Evolutionary conservation across 2,329 filamentous ascomycete species (phyloP).

Genomic region (Coniochaeta sp.): DNA sequence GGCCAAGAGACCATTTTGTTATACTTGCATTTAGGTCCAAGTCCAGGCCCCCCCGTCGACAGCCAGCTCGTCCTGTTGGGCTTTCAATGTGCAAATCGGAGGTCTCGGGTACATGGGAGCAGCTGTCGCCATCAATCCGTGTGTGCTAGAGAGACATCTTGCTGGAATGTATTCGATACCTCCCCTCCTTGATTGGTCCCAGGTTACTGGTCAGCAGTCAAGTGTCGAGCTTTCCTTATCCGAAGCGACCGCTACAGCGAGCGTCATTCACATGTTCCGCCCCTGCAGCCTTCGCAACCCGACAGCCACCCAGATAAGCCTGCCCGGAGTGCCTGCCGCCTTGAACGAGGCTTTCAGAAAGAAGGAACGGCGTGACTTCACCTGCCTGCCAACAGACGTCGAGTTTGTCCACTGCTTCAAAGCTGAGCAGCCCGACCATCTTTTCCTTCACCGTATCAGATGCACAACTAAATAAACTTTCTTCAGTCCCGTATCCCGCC

Average conservation of each 20-base stretch:
- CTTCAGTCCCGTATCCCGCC: too few species aligned
- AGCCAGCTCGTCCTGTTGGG: too few species aligned
- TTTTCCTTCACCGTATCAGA: not conserved
- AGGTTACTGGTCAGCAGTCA: too few species aligned
- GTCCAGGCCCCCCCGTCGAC: too few species aligned
- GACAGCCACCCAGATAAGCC: not conserved
- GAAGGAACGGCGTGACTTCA: not conserved
- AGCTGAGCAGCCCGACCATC: not conserved
- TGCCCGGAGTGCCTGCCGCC: not conserved
- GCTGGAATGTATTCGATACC: not conserved
- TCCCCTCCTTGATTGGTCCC: too few species aligned
- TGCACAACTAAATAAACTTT: not conserved
- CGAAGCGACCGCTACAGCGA: not conserved
- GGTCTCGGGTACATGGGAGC: too few species aligned
- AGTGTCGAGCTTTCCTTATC: not conserved
- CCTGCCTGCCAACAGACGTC: not conserved
- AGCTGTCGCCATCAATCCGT: too few species aligned
- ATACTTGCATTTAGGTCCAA: too few species aligned
- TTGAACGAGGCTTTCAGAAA: not conserved
- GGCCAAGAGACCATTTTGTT: too few species aligned
- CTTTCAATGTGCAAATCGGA: too few species aligned
- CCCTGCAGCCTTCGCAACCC: not conserved
- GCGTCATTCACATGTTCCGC: not conserved
- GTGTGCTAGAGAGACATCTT: not conserved
- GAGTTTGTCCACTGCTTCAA: not conserved